Evolutionary conservation across 805 yeast genomes (phyloP), one percentile per base, ranked within the genome.

Genomic region (Priceomyces haplophilus): DNA sequence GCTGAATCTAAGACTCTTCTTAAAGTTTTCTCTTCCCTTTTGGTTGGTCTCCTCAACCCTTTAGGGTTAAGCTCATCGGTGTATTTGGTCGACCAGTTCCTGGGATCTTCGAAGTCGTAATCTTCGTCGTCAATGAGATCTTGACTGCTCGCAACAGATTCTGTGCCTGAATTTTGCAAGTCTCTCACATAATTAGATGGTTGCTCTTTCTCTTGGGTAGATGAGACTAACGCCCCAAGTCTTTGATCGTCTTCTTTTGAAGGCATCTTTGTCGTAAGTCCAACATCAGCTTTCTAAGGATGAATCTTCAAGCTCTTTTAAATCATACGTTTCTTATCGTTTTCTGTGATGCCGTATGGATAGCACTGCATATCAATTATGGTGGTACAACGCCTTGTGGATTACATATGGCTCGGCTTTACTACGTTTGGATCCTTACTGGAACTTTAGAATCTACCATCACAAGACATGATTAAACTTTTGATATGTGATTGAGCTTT

Each of bases 1-100:
- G 80, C 75, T 23, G 65, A 56, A 29, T 82, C 84, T 16, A 69
- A 55, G 8, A 69, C 52, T 45, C 65, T 61, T 51, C 70, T 56
- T 24, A 66, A 56, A 17, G 59, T 46, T 3, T 21, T 34, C 1
- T 50, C 30, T 41, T 66, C 72, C 6, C 41, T 45, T 4, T 45
- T 40, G n/a, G 69, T 62, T 8, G 71, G 70, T 17, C 46, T 41
- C 45, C 72, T 55, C 44, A 65, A 61, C n/a, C 72, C 72, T 38
- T 45, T 55, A 6, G 72, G 71, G 45, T 67, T 67, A 44, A 43
- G 49, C 33, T 64, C 71, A 47, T 67, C 71, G 19, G 51, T 54
- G 36, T 46, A 65, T 19, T 41, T 34, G 19, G 56, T 45, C 23
- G 49, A 49, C 39, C 58, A 58, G 42, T 55, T 56, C n/a, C 37